phyloP scores from a whole-genome alignment of 1,284 basidiomycete genomes.

The Irpex sp. region DNA sequence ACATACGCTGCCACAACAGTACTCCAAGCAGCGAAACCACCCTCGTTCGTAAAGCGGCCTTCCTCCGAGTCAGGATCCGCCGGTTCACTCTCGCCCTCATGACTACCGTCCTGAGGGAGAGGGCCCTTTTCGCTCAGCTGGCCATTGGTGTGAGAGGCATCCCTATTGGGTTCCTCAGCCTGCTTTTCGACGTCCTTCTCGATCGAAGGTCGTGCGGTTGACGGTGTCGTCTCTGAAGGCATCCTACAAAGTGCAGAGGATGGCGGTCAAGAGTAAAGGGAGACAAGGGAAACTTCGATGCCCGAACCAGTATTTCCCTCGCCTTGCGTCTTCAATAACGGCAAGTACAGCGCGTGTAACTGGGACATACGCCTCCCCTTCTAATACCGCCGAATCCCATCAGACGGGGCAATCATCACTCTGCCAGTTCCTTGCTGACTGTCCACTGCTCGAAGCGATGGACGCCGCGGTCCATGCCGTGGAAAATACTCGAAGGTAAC shows the following conservation, averaged over 20 bases:
- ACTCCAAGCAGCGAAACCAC: not conserved
- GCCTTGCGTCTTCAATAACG: not conserved
- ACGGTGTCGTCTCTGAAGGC: not conserved
- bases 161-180: not conserved
- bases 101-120: not conserved
- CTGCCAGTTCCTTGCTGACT: not conserved
- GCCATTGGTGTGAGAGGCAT: not conserved
- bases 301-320: not conserved
- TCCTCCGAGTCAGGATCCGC: not conserved
- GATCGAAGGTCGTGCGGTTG: not conserved
- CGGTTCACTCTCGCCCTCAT: not conserved
- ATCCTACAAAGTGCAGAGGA: not conserved
- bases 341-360: not conserved
- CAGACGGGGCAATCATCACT: not conserved
- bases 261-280: not conserved
- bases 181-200: constrained; percentile 1
- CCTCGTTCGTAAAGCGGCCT: not conserved
- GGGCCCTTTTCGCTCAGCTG: not conserved
- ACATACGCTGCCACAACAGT: constrained; percentile 1
- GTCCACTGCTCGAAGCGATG: not conserved
- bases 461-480: not conserved
- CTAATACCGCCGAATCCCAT: not conserved
- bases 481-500: not conserved
- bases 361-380: not conserved
- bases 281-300: not conserved